These are phyloP conservation scores for Geotrichum candidum DNA, from an alignment of 1,139 yeast species.

Conservation along the genomic window DNA sequence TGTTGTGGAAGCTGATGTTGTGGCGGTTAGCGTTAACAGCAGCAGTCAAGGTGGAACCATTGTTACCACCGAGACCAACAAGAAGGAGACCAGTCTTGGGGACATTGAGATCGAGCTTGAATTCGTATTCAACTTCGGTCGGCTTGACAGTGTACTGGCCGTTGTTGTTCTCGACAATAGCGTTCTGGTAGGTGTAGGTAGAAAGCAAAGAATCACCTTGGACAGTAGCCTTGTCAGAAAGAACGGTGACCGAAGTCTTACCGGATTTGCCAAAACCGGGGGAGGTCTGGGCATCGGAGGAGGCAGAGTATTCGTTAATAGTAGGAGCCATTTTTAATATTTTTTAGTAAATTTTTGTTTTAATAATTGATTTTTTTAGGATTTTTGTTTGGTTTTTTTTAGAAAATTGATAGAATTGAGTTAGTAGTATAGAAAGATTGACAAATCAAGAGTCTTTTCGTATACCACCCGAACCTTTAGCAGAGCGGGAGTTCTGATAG, in stretches of 20 bases:
- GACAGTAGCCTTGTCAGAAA: conserved; percentile 56
- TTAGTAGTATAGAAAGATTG: conserved; percentile 11
- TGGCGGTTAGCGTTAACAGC: conserved; percentile 82
- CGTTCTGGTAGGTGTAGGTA: conserved; percentile 65
- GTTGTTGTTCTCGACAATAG: conserved; percentile 49
- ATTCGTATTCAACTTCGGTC: conserved; percentile 66
- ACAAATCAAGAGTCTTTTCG: conserved; percentile 7
- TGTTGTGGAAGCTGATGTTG: conserved; percentile 70
- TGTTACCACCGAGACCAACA: conserved; percentile 95
- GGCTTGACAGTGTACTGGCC: conserved; percentile 69
- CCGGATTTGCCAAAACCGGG: conserved; percentile 37
- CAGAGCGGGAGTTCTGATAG: conserved; percentile 33
- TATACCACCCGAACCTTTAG: conserved; percentile 36
- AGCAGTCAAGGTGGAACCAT: conserved; percentile 86
- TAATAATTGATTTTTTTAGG: background rate
- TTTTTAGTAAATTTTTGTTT: conserved; percentile 5
- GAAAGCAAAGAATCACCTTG: conserved; percentile 58
- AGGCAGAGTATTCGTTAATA: conserved; percentile 27
- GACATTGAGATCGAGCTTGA: conserved; percentile 73
- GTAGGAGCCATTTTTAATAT: conserved; percentile 34
- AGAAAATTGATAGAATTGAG: conserved; percentile 7
- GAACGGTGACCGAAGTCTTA: conserved; percentile 45
- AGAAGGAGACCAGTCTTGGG: conserved; percentile 87
- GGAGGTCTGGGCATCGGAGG: conserved; percentile 30
- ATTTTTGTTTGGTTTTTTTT: conserved; percentile 5